Base-by-base conservation (phyloP, 179 eudicot genomes). In the Beta lomatogona region DNA sequence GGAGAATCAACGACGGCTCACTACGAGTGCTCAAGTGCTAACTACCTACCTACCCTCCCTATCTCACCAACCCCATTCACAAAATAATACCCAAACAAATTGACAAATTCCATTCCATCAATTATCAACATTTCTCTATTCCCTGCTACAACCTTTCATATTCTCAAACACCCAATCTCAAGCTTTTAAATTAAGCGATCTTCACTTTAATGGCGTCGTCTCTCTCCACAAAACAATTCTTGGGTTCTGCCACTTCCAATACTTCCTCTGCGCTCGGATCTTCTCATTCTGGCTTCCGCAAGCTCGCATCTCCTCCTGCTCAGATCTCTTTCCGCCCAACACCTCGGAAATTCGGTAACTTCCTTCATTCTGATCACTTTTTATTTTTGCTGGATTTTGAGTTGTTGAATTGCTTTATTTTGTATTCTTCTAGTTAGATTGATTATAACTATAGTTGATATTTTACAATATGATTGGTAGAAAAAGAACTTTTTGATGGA, bases 121-220 rank as follows among this genome's bases (percentile, higher is more conserved):
- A 3, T 48, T 48, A 9, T 7, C 53, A 48, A 6, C 53, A 48
- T 48, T 36, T 1, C 53, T 48, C 53, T 6, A 48, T 48, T 48
- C 8, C 53, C 8, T 48, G 10, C 53, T 48, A 5, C 50, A 5
- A 57, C 15, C 18, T 12, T 11, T 57, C 5, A 12, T 57, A 58
- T 10, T 58, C 18, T 2, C n/a, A 5, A 15, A 36, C 41, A 36
- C 41, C 41, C 63, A 58, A 15, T 15, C n/a, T 18, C 6, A 68
- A 68, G 48, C 73, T 16, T 65, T 6, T 64, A 14, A 54, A 59
- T 53, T 73, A 5, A 13, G 44, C 44, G 9, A 36, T 25, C 67
- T 36, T 36, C 41, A 9, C 14, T 11, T 77, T 79, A 66, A 84
- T 84, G 87, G 82, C 84, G 82, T 85, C 82, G 15, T 84, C 87